Evolutionary conservation across 202 grass and related monocot species (phyloP).

Genomic region (Digitaria exilis): DNA sequence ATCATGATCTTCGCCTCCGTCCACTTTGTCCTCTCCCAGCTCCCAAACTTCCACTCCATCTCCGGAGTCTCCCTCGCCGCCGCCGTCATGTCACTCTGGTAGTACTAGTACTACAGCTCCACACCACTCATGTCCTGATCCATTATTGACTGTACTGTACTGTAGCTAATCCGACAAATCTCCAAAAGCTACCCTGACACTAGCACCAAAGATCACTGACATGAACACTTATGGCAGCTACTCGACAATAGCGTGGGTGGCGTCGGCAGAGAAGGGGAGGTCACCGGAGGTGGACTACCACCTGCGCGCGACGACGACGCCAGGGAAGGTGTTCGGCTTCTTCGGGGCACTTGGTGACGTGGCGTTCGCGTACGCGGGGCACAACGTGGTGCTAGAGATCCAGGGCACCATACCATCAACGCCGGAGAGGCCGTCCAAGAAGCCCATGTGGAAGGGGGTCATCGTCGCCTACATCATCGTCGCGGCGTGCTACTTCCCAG

Average conservation of each 20-base stretch:
- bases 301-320: slow-evolving; percentile 27
- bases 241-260: slow-evolving; percentile 78
- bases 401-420: slow-evolving; percentile 84
- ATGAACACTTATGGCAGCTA: slow-evolving; percentile 32
- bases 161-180: too few relatives aligned
- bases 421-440: slow-evolving; percentile 82
- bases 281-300: slow-evolving; percentile 33
- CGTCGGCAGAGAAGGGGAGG: background rate
- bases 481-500: slow-evolving; percentile 82
- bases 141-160: too few relatives aligned
- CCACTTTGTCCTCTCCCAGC: slow-evolving; percentile 81
- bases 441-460: slow-evolving; percentile 88
- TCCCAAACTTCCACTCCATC: slow-evolving; percentile 90
- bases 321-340: slow-evolving; percentile 63
- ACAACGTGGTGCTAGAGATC: slow-evolving; percentile 93
- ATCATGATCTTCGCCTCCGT: slow-evolving; percentile 92
- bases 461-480: slow-evolving; percentile 78
- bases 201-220: background rate
- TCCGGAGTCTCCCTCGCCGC: slow-evolving; percentile 79
- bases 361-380: slow-evolving; percentile 75
- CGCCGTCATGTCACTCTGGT: slow-evolving; percentile 88
- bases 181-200: too few relatives aligned
- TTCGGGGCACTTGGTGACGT: slow-evolving; percentile 59
- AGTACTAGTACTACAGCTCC: too few relatives aligned
- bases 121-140: too few relatives aligned